Base-by-base conservation (phyloP, 202 grass and related monocot genomes). In the Digitaria exilis region DNA sequence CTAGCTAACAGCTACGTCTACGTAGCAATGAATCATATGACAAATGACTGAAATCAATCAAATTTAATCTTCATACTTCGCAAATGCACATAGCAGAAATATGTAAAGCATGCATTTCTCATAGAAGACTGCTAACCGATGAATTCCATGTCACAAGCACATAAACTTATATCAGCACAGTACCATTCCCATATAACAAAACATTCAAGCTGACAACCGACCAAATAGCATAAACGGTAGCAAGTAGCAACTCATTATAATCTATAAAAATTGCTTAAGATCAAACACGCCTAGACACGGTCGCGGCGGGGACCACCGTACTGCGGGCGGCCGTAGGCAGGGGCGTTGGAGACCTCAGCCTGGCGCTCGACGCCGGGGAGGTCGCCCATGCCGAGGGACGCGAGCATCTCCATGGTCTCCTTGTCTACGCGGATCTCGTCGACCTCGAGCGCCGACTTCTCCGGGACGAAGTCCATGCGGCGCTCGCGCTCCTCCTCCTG, bases 401-500 rank as follows among this genome's bases (percentile, higher is more conserved):
- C 69, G 15, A 89, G 87, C 87, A 89, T 84, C 43, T 85, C 89
- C 24, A 91, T 73, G 22, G 85, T 88, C 89, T 91, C 89, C 77
- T 85, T 80, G 81, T 91, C 89, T 34, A 88, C 81, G 24, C 66
- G 58, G 76, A 91, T 88, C 76, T 85, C 81, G 14, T 81, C 83
- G 28, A 84, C 64, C 77, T 88, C 83, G 22, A 91, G 63, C 10
- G 85, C 89, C 0, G 77, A 85, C 66, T 82, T 84, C 19, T 88
- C 85, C n/a, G 76, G 81, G 34, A 91, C 82, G 85, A 91, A 91
- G 52, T 91, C 85, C 89, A 91, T 91, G 52, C 85, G 76, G 71
- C 89, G 82, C 85, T 88, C 89, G 13, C 85, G 89, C 76, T 88
- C 85, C 85, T 91, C 89, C 89, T 91, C 85, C 71, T 88, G 71